Conservation (phyloP, 768 basidiomycete species). For the Auricularia cornea region DNA sequence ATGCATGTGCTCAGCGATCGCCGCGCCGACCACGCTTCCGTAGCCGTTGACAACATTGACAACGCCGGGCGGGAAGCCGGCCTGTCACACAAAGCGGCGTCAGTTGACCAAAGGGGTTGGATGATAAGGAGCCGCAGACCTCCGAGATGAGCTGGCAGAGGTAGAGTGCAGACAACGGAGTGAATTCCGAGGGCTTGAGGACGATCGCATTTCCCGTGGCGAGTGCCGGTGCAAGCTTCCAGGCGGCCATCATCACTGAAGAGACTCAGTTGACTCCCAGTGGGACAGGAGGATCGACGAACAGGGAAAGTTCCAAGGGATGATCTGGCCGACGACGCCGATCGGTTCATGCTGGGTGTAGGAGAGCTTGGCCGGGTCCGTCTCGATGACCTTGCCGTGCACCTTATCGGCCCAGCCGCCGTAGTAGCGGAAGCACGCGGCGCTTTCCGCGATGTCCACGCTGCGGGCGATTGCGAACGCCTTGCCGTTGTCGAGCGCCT, state of each 20-base stretch:
- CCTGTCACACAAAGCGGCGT: too few relatives aligned
- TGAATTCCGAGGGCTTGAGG: slow-evolving; percentile 90
- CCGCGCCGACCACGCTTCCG: slow-evolving; percentile 76
- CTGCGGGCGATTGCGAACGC: slow-evolving; percentile 56
- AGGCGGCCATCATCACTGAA: slow-evolving; percentile 28
- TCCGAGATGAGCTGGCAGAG: slow-evolving; percentile 73
- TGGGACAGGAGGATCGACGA: slow-evolving; percentile 4
- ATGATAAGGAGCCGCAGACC: slow-evolving; percentile 37
- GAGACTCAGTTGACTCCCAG: neutral
- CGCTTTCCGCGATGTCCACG: slow-evolving; percentile 69
- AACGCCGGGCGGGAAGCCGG: slow-evolving; percentile 76
- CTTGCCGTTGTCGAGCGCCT: slow-evolving; percentile 87
- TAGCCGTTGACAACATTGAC: slow-evolving; percentile 81
- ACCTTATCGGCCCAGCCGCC: slow-evolving; percentile 97
- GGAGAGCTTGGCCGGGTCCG: slow-evolving; percentile 66
- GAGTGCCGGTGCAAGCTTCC: slow-evolving; percentile 91
- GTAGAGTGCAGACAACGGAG: slow-evolving; percentile 79
- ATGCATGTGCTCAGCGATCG: slow-evolving; percentile 70
- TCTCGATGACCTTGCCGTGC: slow-evolving; percentile 69
- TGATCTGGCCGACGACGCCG: slow-evolving; percentile 92
- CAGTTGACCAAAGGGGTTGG: too few relatives aligned
- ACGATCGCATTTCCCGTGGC: slow-evolving; percentile 89
- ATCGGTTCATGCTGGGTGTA: slow-evolving; percentile 87
- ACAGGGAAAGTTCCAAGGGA: slow-evolving; percentile 92
- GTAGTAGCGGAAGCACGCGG: slow-evolving; percentile 80